These are phyloP conservation scores for Mortierella sp. DNA, from an alignment of 371 early-diverging fungal genomes.

Conservation along the genomic window DNA sequence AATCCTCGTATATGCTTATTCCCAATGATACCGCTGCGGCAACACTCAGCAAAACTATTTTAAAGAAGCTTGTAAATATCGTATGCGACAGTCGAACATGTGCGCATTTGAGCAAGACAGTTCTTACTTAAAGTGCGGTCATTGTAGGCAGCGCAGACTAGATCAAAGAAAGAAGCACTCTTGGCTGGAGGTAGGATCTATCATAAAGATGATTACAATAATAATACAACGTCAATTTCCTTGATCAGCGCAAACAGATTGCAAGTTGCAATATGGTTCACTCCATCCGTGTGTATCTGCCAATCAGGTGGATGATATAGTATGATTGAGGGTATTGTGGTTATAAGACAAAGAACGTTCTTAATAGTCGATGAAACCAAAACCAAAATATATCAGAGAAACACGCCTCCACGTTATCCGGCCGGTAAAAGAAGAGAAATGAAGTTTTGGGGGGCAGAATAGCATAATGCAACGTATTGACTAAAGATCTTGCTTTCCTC, in stretches of 20 bases:
- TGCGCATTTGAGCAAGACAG: too few relatives aligned
- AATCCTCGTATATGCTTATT: conserved; percentile 81
- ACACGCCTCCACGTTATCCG: too few relatives aligned
- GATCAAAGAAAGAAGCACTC: conserved; percentile 69
- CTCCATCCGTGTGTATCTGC: too few relatives aligned
- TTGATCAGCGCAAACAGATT: not conserved
- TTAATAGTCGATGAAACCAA: not conserved
- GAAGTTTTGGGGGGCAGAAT: not conserved
- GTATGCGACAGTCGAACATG: too few relatives aligned
- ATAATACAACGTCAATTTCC: not conserved
- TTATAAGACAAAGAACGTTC: not conserved
- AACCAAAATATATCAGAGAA: not conserved
- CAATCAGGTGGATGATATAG: not conserved
- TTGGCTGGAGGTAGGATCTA: conserved; percentile 75
- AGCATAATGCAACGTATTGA: too few relatives aligned
- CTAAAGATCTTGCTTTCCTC: too few relatives aligned
- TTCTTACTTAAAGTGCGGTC: conserved; percentile 73
- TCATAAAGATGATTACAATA: not conserved
- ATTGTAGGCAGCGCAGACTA: conserved; percentile 77
- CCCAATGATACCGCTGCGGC: conserved; percentile 85
- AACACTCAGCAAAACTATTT: conserved; percentile 70
- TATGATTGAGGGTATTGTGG: not conserved
- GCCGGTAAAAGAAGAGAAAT: not conserved
- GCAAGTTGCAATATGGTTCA: too few relatives aligned
- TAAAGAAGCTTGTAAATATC: too few relatives aligned